Base-by-base conservation (phyloP, 2,329 filamentous ascomycete species). In the Verticillium klebahnii region DNA sequence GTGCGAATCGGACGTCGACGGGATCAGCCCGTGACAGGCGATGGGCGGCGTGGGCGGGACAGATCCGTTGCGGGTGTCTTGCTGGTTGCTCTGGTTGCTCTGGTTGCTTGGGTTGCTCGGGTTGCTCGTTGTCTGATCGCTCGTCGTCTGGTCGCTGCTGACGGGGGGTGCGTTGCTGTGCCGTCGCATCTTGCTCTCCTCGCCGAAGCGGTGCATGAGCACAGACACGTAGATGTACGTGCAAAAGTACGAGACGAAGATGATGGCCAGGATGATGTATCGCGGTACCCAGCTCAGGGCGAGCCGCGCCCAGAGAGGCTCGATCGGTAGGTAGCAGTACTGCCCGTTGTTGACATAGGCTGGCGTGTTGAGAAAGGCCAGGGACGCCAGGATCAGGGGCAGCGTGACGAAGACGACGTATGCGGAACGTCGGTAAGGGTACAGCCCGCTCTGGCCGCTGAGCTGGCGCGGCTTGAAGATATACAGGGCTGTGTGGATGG, bases 211-310 rank as follows among this genome's bases (percentile, higher is more conserved):
- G 3, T 70, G 72, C 69, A 82, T 77, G 37, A 77, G 71, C 12
- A 75, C 72, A 23, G 77, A 74, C 8, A 93, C 86, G 65, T 91
- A 89, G 12, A 85, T 69, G 70, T 93, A 93, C n/a, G 93, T 87
- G 7, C 83, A 84, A 29, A 84, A 76, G 57, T 92, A 91, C 2
- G 90, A 83, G 32, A 79, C 72, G 37, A 91, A 74, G 65, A 93
- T 89, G 31, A 82, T 76, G 9, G 82, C 69, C 66, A 90, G 85
- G 59, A 92, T 87, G 39, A 90, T 66, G 65, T 92, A 92, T 58
- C 90, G 82, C 39, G 90, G 91, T 8, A 90, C 81, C 90, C 91
- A 94, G 62, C 84, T 84, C 2, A 93, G 77, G 0, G 83, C 86
- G 17, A 89, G 76, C 54, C 87, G 81, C 65, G 89, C 88, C 91